Base-by-base conservation (phyloP, 176 grass and related monocot genomes). In the Lolium rigidum region DNA sequence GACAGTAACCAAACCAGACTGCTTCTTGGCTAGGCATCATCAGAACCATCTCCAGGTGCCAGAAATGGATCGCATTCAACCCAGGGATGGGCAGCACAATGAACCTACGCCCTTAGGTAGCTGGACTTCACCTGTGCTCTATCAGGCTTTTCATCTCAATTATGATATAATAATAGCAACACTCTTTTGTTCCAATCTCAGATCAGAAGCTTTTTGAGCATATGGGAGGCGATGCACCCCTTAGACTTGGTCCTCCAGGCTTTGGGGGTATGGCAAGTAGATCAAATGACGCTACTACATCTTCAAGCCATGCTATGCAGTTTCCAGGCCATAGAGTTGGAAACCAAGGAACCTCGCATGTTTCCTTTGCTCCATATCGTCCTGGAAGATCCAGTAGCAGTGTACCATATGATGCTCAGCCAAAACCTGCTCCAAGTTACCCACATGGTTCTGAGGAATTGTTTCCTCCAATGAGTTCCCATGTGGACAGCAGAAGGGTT, bases 121-220 rank as follows among this genome's bases (percentile, higher is more conserved):
- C 71, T 48, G 3, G 43, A 65, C 18, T 77, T 59, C 20, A 76
- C 60, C 43, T 52, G 25, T 80, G 17, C 22, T 37, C 43, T 81
- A 25, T 56, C 24, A 4, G 70, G 58, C 4, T 91, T 43, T 80
- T 68, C 24, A 73, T 86, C 28, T 18, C 17, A 70, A 44, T 54
- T 80, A 22, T 84, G 81, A 70, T 22, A 31, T 24, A 43, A 59
- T 74, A 83, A 10, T 38, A 35, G 31, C 31, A 43, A 74, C 14
- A 39, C 9, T 48, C 52, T 73, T 55, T 25, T 81, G 20, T 57
- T 84, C 41, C 75, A 61, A 88, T 85, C 43, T 81, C 85, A 91
- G 89, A 54, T 61, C 89, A 91, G 43, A 91, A 88, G 62, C 77
- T 91, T 37, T 74, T 84, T 62, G 52, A 77, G 52, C 89, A 62